Evolutionary conservation across 2,329 filamentous ascomycete genomes (phyloP).

Genomic region (Periconia macrospinosa): DNA sequence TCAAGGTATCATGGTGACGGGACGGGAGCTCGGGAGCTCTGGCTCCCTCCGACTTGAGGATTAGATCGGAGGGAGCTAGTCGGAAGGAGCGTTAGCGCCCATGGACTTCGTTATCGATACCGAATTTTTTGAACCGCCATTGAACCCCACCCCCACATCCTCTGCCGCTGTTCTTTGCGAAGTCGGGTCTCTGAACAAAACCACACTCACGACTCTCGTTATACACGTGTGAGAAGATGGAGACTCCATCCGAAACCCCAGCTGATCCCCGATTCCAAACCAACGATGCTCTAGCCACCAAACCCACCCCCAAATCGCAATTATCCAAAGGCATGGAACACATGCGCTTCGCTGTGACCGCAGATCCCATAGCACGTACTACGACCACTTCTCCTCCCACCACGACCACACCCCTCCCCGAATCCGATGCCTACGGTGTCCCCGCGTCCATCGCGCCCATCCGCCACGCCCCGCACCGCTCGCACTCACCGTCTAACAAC

Average conservation of each 20-base stretch:
- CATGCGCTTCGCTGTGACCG: slow-evolving; percentile 53
- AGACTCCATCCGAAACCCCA: slow-evolving; percentile 13
- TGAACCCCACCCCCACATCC: slow-evolving; percentile 7
- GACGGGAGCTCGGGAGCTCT: slow-evolving; percentile 27
- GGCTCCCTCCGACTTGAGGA: neutral
- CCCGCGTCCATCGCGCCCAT: slow-evolving; percentile 49
- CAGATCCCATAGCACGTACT: slow-evolving; percentile 34
- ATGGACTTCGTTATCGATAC: slow-evolving; percentile 23
- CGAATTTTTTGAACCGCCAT: slow-evolving; percentile 4
- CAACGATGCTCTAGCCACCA: slow-evolving; percentile 34
- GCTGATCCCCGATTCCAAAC: slow-evolving; percentile 31
- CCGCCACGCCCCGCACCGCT: slow-evolving; percentile 58
- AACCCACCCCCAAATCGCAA: slow-evolving; percentile 45
- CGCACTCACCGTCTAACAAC: slow-evolving; percentile 73
- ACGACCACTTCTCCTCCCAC: slow-evolving; percentile 12
- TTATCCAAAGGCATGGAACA: slow-evolving; percentile 57
- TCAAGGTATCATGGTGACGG: slow-evolving; percentile 3
- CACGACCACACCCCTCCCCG: slow-evolving; percentile 14
- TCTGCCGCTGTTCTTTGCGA: neutral
- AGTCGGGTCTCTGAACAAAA: neutral
- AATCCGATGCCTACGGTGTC: slow-evolving; percentile 54
- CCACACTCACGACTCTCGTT: neutral
- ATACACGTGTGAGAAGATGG: slow-evolving; percentile 16
- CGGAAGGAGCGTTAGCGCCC: neutral
- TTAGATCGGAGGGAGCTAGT: slow-evolving; percentile 20